Base-by-base conservation (phyloP, 2,329 filamentous ascomycete species). In the Cladosporium sphaerospermum region DNA sequence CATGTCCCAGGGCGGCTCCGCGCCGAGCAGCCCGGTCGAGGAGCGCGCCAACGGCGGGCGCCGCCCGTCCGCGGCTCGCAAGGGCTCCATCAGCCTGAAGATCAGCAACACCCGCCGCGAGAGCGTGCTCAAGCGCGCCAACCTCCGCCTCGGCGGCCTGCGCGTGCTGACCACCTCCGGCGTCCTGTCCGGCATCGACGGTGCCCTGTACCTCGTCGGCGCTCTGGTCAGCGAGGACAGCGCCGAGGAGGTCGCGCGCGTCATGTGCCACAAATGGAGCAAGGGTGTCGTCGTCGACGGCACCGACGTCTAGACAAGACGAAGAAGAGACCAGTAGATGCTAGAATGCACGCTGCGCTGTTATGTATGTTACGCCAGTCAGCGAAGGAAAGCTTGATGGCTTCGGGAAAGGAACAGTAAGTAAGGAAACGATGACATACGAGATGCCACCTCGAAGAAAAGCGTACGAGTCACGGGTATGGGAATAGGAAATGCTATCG, bases 231-330 rank as follows among this genome's bases (percentile, higher is more conserved):
- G 84, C 56, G 83, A 89, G 65, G 86, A 88, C 51, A 78, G 84
- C 56, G 88, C 89, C 58, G 79, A 83, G 54, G 86, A 92, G 73
- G 84, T 88, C 60, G 85, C 86, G 65, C 80, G 84, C 59, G 63
- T 80, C 60, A 83, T 93, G 78, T 86, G 92, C 75, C 88, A 91
- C 77, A 82, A 79, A 66, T 95, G 89, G 89, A 81, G 81, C 70
- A 92, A 91, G 83, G 88, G 88, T 62, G 77, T 88, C 68, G 88
- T 90, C 62, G 85, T 92, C 62, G 87, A 92, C 69, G 87, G 87
- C 59, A 83, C 91, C 69, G 88, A 93, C 73, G 87, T 93, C 70
- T 92, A 82, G 28, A 34, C 9, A 13, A 40, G 33, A 37, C 31
- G 36, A 9, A 46, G 44, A 36, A 16, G n/a, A 43, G 40, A 53